Conservation (phyloP, 306 rosid species). For the Cicer pinnatifidum region DNA sequence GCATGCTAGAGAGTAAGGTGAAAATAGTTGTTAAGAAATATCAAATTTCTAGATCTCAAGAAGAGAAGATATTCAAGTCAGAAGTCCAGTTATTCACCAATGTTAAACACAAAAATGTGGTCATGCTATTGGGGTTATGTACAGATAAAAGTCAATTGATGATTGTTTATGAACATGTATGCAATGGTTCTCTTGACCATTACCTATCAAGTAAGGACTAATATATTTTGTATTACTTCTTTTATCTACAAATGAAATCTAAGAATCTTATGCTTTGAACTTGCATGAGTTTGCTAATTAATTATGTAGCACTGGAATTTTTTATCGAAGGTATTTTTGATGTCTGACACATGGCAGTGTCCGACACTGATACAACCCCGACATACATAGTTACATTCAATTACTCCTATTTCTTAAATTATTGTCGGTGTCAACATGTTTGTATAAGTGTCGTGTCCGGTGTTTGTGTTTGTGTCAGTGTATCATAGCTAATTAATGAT, state of each 20-base stretch:
- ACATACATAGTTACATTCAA: too few species aligned
- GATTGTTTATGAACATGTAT: conserved; percentile 72
- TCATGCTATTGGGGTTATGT: conserved; percentile 72
- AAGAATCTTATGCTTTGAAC: conserved; percentile 10
- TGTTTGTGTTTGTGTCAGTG: too few species aligned
- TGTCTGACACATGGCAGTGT: too few species aligned
- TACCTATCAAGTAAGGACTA: conserved; percentile 68
- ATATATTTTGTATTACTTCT: neutral
- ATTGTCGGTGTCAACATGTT: too few species aligned
- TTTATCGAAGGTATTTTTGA: too few species aligned
- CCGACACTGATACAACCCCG: too few species aligned
- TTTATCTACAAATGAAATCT: conserved; percentile 9
- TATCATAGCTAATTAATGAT: neutral
- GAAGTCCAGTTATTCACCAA: conserved; percentile 60
- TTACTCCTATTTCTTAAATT: too few species aligned
- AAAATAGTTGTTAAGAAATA: conserved; percentile 75
- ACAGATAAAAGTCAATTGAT: conserved; percentile 55
- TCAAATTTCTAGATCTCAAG: conserved; percentile 55
- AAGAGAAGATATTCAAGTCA: conserved; percentile 61
- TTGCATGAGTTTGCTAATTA: conserved; percentile 26
- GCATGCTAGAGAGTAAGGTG: conserved; percentile 51
- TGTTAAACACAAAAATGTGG: conserved; percentile 75
- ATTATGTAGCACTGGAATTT: too few species aligned
- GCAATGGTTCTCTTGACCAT: conserved; percentile 76
- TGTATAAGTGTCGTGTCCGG: too few species aligned